A percentile compares a stretch with the other conserved stretches of the same genome.
phyloP scores from a whole-genome alignment of 2,329 filamentous ascomycete species.

The Lachnellula cervina region DNA sequence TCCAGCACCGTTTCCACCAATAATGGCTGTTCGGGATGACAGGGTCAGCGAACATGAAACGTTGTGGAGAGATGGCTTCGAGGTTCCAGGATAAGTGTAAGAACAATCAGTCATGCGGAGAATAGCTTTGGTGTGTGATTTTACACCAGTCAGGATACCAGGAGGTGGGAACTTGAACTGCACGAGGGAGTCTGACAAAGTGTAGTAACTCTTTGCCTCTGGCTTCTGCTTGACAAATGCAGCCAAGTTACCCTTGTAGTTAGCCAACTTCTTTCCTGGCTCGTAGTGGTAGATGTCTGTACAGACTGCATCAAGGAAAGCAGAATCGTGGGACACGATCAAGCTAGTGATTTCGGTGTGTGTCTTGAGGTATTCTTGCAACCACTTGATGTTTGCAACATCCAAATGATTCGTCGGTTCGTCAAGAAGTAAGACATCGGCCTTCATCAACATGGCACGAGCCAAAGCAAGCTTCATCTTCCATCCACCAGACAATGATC shows the following conservation, averaged over 20 bases:
- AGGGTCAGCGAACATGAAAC: conserved; percentile 84
- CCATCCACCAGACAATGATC: conserved; percentile 85
- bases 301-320: conserved; percentile 93
- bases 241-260: conserved; percentile 77
- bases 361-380: conserved; percentile 91
- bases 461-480: conserved; percentile 99
- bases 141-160: conserved; percentile 90
- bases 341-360: conserved; percentile 95
- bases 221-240: conserved; percentile 85
- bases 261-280: conserved; percentile 83
- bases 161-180: conserved; percentile 98
- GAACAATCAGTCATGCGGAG: conserved; percentile 90
- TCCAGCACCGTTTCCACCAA: conserved; percentile 94
- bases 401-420: conserved; percentile 99
- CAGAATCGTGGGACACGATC: conserved; percentile 98
- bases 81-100: conserved; percentile 86
- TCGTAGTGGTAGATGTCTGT: conserved; percentile 99
- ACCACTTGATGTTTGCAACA: conserved; percentile 91
- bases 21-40: conserved; percentile 91
- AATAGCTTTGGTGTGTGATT: conserved; percentile 89
- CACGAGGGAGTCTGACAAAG: conserved; percentile 77
- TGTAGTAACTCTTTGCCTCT: conserved; percentile 98
- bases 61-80: conserved; percentile 81
- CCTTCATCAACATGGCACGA: conserved; percentile 91
- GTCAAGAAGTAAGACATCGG: conserved; percentile 94